Conservation (phyloP, 306 rosid species). For the Vigna unguiculata region DNA sequence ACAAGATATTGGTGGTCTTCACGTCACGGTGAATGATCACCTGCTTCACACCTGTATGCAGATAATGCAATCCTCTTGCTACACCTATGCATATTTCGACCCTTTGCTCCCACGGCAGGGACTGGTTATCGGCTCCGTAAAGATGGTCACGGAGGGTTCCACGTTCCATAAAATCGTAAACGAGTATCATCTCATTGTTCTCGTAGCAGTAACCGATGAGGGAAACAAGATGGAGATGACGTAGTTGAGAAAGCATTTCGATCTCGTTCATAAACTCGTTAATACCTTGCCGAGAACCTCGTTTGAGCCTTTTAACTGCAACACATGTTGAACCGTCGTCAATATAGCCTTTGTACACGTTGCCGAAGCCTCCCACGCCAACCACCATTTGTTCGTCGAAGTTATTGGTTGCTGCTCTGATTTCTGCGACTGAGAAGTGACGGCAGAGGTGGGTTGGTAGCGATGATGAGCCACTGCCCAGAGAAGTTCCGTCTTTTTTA, state of each 20-base stretch:
- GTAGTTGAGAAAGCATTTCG: slow-evolving; percentile 57
- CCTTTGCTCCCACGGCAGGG: slow-evolving; percentile 44
- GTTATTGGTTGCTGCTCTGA: too few species aligned
- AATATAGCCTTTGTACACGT: too few species aligned
- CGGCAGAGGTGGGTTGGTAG: too few species aligned
- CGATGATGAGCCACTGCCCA: too few species aligned
- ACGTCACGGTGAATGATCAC: slow-evolving; percentile 14
- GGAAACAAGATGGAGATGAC: slow-evolving; percentile 47
- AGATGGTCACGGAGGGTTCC: slow-evolving; percentile 42
- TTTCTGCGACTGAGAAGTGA: too few species aligned
- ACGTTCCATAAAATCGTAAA: slow-evolving; percentile 3
- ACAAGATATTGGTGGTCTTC: slow-evolving; percentile 11
- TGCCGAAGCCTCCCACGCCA: too few species aligned
- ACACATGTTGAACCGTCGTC: not conserved
- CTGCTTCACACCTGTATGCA: not conserved
- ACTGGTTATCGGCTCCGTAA: slow-evolving; percentile 1
- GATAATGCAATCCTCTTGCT: slow-evolving; percentile 1
- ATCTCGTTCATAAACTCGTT: slow-evolving; percentile 57
- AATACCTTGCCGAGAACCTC: slow-evolving; percentile 41
- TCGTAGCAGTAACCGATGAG: slow-evolving; percentile 56
- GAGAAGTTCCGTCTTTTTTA: too few species aligned
- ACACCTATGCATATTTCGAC: slow-evolving; percentile 36
- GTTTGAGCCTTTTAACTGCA: slow-evolving; percentile 1
- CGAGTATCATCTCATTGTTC: too few species aligned
- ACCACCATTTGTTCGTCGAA: too few species aligned